These are phyloP conservation scores for Ailanthus altissimus DNA, from an alignment of 345 rosid species.

Conservation along the genomic window DNA sequence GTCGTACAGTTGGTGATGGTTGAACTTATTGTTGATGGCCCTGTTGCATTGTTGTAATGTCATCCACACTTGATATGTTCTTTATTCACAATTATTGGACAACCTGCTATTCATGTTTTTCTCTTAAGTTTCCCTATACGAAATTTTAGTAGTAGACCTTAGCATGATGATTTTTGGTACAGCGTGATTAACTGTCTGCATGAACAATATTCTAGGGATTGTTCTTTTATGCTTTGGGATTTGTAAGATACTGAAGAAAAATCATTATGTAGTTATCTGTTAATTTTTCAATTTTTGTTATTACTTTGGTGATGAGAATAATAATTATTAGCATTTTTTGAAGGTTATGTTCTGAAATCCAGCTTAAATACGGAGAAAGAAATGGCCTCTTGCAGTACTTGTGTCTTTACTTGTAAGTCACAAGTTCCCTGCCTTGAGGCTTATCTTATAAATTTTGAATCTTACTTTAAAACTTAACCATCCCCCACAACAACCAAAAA, in stretches of 20 bases:
- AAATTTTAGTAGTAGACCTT: neutral
- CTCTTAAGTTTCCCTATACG: neutral
- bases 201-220: neutral
- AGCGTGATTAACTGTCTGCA: neutral
- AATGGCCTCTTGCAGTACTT: neutral
- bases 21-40: too few relatives aligned
- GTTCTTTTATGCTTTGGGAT: neutral
- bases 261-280: neutral
- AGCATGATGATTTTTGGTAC: neutral
- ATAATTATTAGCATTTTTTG: neutral
- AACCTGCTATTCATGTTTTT: neutral
- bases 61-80: neutral
- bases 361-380: neutral
- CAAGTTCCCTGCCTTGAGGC: neutral
- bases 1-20: neutral
- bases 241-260: neutral
- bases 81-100: neutral
- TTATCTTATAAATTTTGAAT: neutral
- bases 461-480: neutral
- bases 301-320: neutral
- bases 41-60: neutral
- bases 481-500: too few relatives aligned
- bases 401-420: neutral
- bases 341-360: neutral
- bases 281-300: neutral